phyloP scores from a whole-genome alignment of 1,284 basidiomycete genomes.

The Cronartium ribicola region DNA sequence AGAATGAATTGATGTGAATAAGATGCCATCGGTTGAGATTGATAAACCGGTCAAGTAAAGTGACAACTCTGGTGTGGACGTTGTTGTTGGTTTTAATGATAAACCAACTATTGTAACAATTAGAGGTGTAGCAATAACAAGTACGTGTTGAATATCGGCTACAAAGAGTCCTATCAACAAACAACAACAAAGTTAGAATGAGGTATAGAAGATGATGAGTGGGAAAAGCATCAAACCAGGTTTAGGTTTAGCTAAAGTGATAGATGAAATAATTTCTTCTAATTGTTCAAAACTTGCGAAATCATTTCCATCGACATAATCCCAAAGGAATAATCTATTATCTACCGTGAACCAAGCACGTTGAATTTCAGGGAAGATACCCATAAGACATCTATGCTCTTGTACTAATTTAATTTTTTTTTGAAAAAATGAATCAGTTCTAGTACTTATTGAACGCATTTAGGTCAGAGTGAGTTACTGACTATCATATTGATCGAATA shows the following conservation, averaged over 20 bases:
- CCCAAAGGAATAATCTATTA: constrained; percentile 92
- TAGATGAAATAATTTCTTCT: constrained; percentile 77
- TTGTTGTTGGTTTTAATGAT: constrained; percentile 58
- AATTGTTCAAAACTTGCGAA: constrained; percentile 85
- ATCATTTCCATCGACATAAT: constrained; percentile 89
- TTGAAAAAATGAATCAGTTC: neutral
- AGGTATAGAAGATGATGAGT: neutral
- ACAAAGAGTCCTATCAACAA: constrained; percentile 66
- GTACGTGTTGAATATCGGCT: constrained; percentile 80
- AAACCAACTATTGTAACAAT: constrained; percentile 82
- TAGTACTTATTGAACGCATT: constrained; percentile 1
- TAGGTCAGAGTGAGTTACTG: constrained; percentile 52
- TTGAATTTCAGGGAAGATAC: constrained; percentile 86
- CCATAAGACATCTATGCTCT: constrained; percentile 59
- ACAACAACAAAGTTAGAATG: constrained; percentile 4
- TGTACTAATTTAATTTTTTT: constrained; percentile 37
- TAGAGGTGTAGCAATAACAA: constrained; percentile 83
- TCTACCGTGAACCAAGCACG: constrained; percentile 94
- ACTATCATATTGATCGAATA: constrained; percentile 78
- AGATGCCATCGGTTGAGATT: constrained; percentile 64
- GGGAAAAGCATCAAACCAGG: constrained; percentile 42
- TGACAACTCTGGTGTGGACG: constrained; percentile 61
- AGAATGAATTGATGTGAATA: constrained; percentile 74
- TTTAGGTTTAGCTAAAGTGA: constrained; percentile 50
- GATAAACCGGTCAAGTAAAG: constrained; percentile 87